Base-by-base conservation (phyloP, 108 stramenopile species). In the Nitzschia sp. region DNA sequence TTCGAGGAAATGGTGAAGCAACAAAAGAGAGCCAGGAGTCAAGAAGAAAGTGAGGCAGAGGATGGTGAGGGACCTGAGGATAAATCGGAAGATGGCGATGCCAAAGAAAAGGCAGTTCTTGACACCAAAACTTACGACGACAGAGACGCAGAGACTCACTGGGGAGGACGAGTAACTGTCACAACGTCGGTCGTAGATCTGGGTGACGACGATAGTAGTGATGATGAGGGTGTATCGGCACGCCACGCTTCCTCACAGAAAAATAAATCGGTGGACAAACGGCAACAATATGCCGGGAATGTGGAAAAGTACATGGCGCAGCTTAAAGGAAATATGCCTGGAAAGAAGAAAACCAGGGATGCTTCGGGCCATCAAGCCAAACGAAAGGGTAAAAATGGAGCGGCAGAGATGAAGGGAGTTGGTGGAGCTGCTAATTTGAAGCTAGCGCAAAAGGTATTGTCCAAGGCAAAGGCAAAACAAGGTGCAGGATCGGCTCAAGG, bases 331-430 rank as follows among this genome's bases (percentile, higher is more conserved):
- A 87, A 82, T 11, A 71, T 91, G 81, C 84, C 82, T 19, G 73
- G 75, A 11, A 87, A 80, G 60, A 85, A 80, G 50, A 76, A 68
- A 61, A 71, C 45, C 54, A 68, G 56, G 53, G 66, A 23, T 17
- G 55, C 53, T 22, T 16, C 32, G 28, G 29, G 54, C 15, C 21
- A 35, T 34, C 32, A 16, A 3, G 68, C 52, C 1, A 83, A 80
- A 27, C 65, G 71, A 31, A 88, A 89, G 63, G 92, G 92, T 28
- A 85, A 82, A 68, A 87, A 93, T 67, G 92, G 92, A 57, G 92
- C 92, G 32, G 69, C 84, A 9, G 77, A 71, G 8, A 93, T 93
- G 92, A 90, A 81, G 44, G 92, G 92, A 5, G 86, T 92, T 73
- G 92, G 86, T 22, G 73, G 75, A 38, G 72, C 77, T n/a, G 58